Evolutionary conservation across 306 rosid genomes (phyloP), one percentile per base, ranked within the genome.

Genomic region (barrel medic (Medicago truncatula)): DNA sequence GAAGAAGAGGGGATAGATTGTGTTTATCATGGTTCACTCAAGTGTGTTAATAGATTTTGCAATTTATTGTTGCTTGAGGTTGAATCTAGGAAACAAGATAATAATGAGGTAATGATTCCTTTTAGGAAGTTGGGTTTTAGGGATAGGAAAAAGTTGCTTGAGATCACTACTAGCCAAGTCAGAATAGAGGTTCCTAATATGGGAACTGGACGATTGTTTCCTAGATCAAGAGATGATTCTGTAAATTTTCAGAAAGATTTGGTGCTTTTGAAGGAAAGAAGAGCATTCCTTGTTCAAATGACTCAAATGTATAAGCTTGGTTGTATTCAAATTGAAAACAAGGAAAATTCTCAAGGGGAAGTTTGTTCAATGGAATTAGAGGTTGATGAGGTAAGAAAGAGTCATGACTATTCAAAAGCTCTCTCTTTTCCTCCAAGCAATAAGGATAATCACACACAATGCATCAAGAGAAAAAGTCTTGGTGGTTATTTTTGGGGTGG

Each of bases 41-140:
- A 87, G 75, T 73, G 82, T 53, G 70, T 86, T 8, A 89, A 85
- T 47, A 85, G 76, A 78, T 49, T 85, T 67, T 94, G 96, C 70
- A 94, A 94, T 80, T 89, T 87, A 78, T 82, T 94, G 16, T 84
- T 94, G 86, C 98, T 94, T 25, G 97, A 90, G 89, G 93, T 90
- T 80, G 97, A 92, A 59, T 80, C 92, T 12, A 34, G 71, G 39
- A 77, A 46, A 1, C 75, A 61, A 65, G 83, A 70, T 78, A 65
- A 70, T 78, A 65, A 52, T 60, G 97, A 86, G 75, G 82, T 43
- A 15, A 56, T 17, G 34, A 86, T 86, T 76, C 74, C 86, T 40
- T 94, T 94, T 68, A 46, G 83, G 58, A 88, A 88, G 53, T 79
- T 94, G 70, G 80, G 84, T 34, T 94, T 90, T 76, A 57, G 89